phyloP scores from a whole-genome alignment of 208 protist genomes.

The Leptomonas pyrrhocoris region DNA sequence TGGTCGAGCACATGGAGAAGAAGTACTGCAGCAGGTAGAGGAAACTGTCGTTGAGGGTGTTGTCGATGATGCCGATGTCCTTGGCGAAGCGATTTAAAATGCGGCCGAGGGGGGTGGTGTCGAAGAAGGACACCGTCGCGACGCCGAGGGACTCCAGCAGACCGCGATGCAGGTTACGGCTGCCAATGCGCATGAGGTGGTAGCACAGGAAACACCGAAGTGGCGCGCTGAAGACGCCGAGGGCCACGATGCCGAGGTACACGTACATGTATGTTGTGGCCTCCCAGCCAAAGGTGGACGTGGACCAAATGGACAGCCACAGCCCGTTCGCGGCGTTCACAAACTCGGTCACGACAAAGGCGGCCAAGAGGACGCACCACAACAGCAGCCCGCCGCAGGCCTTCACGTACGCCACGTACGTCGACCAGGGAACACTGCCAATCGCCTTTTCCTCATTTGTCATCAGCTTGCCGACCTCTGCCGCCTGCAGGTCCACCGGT shows the following conservation, averaged over 20 bases:
- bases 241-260: constrained; percentile 45
- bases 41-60: constrained; percentile 49
- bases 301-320: constrained; percentile 84
- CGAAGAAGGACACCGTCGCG: constrained; percentile 93
- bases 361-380: constrained; percentile 49
- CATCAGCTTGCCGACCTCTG: constrained; percentile 40
- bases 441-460: constrained; percentile 61
- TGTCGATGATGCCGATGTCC: constrained; percentile 88
- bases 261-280: constrained; percentile 45
- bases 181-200: constrained; percentile 38
- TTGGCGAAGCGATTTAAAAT: constrained; percentile 96
- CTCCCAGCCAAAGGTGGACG: constrained; percentile 9
- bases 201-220: constrained; percentile 47
- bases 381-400: constrained; percentile 44
- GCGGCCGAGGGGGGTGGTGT: constrained; percentile 93
- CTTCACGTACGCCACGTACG: constrained; percentile 69
- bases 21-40: constrained; percentile 68
- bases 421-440: constrained; percentile 55
- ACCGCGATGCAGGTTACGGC: constrained; percentile 46
- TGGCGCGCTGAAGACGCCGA: constrained; percentile 40
- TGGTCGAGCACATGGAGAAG: constrained; percentile 56
- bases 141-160: constrained; percentile 58
- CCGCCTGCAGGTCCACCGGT: constrained; percentile 1
- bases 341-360: constrained; percentile 65
- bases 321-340: constrained; percentile 40